Conservation (phyloP, 2,329 filamentous ascomycete genomes). For the Alternaria gaisen region DNA sequence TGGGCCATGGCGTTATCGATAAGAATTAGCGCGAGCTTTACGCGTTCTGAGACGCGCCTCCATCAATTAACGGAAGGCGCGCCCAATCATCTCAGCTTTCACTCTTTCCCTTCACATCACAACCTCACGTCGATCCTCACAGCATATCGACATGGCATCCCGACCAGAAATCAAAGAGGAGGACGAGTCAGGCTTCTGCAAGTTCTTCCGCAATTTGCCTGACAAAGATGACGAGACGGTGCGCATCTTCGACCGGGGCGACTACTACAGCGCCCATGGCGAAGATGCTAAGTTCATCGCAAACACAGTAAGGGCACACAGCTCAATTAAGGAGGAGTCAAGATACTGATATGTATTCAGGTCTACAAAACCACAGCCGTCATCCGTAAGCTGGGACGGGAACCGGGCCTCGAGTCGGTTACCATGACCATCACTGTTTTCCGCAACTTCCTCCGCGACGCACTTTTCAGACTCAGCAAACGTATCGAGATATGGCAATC, state of each 20-base stretch:
- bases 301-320: constrained; percentile 66
- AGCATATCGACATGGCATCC: constrained; percentile 57
- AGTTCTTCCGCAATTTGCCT: constrained; percentile 89
- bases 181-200: constrained; percentile 96
- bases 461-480: constrained; percentile 89
- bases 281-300: constrained; percentile 86
- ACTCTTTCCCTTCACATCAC: not conserved
- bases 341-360: constrained; percentile 50
- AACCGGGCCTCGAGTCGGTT: constrained; percentile 88
- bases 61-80: constrained; percentile 11
- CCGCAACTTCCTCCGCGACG: constrained; percentile 92
- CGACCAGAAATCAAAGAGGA: constrained; percentile 76
- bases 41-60: constrained; percentile 16
- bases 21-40: constrained; percentile 5
- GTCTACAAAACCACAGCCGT: constrained; percentile 99
- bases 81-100: constrained; percentile 9
- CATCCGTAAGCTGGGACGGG: constrained; percentile 84
- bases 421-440: constrained; percentile 96
- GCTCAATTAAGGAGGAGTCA: no score
- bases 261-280: constrained; percentile 95
- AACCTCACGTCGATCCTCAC: not conserved
- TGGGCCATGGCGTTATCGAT: constrained; percentile 3
- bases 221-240: constrained; percentile 76
- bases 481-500: constrained; percentile 90
- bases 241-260: constrained; percentile 90